Evolutionary conservation across 768 basidiomycete species (phyloP).

Genomic region (Lentinula sp.): DNA sequence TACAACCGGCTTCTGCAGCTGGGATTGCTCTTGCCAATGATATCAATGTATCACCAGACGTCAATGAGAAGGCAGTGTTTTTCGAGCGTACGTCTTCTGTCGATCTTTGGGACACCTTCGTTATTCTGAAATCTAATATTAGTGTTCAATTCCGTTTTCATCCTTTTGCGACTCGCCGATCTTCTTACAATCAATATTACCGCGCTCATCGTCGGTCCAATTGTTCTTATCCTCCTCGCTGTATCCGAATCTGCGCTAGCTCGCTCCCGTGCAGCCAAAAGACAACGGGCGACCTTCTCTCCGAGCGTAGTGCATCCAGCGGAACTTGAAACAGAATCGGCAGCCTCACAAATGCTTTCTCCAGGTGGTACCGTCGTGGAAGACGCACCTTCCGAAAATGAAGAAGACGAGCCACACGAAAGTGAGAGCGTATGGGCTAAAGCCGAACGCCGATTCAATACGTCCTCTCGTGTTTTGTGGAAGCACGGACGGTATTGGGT

Average conservation of each 20-base stretch:
- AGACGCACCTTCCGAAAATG: background rate
- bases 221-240: constrained; percentile 42
- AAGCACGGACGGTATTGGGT: constrained; percentile 61
- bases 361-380: background rate
- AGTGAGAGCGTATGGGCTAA: constrained; percentile 19
- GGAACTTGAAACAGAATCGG: constrained; percentile 8
- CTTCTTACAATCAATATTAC: constrained; percentile 54
- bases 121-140: background rate
- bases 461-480: constrained; percentile 26
- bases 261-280: background rate
- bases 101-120: background rate
- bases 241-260: constrained; percentile 17
- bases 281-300: background rate
- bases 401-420: background rate
- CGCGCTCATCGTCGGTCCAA: constrained; percentile 57
- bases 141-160: constrained; percentile 56
- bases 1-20: constrained; percentile 57
- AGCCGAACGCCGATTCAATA: constrained; percentile 11
- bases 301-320: constrained; percentile 4
- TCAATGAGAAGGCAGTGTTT: constrained; percentile 39
- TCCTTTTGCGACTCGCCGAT: constrained; percentile 47
- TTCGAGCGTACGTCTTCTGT: constrained; percentile 57
- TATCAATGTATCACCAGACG: constrained; percentile 18
- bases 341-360: background rate
- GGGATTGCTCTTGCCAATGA: constrained; percentile 50